Base-by-base conservation (phyloP, 495 filamentous ascomycete species). In the Podospora didyma region DNA sequence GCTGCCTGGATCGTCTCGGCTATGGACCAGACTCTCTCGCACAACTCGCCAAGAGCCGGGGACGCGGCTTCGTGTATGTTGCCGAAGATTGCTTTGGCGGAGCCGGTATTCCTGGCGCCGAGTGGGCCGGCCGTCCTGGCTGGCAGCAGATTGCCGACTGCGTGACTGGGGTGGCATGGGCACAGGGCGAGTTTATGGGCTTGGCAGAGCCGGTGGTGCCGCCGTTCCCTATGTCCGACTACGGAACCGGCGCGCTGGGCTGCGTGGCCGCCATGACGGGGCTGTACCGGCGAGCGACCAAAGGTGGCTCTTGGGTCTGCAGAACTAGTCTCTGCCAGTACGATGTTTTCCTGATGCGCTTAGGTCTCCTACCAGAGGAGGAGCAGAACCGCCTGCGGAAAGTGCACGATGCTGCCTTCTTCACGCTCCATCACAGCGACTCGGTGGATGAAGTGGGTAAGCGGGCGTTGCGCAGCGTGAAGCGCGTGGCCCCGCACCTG, bases 171-270 rank as follows among this genome's bases (percentile, higher is more conserved):
- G 75, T 89, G 7, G 87, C 88, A 6, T 90, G 86, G 86, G 83
- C 82, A 3, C 88, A 90, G 68, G 88, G 87, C 10, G 56, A 79
- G 45, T 86, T 85, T 69, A 90, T 92, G 86, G 86, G 86, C 11
- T 71, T 83, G 10, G 63, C 79, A 11, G 83, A 84, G 58, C 88
- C 88, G 3, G 81, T 90, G n/a, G 82, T 90, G 0, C 89, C 88
- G 47, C 87, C 87, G 0, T 91, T 90, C 69, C 89, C 88, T 21
- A 90, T 89, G 75, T 89, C 84, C 37, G 89, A 91, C 71, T 91
- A 93, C 68, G 85, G 88, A 26, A 89, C 88, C 2, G 88, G 82
- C 3, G 75, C 65, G 59, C 81, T 87, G 71, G 86, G 86, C 20
- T 79, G 80, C 24, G 79, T 86, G 57, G 83, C 84, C 24, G 86